A percentile compares a stretch with the other conserved stretches of the same genome.
Conservation (phyloP, 331 rosid species). For the Prunus yedoensis region DNA sequence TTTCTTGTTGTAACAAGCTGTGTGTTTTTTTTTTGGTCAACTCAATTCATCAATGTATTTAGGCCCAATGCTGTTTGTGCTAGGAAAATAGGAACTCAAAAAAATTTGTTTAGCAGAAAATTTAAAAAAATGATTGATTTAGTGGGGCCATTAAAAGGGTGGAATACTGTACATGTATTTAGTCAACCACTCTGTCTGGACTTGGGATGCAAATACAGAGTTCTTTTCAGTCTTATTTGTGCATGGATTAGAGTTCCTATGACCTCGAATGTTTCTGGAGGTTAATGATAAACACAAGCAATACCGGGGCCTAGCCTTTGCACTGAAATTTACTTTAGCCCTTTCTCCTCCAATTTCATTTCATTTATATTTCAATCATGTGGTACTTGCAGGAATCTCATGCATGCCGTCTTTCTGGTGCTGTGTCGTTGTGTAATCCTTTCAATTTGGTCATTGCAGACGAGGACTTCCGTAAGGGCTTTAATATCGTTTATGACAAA, state of each 20-base stretch:
- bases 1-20: background rate
- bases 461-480: slow-evolving; percentile 87
- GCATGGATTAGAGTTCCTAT: background rate
- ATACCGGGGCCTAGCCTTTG: background rate
- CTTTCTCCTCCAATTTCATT: slow-evolving; percentile 4
- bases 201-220: background rate
- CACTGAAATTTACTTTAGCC: slow-evolving; percentile 6
- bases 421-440: slow-evolving; percentile 96
- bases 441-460: slow-evolving; percentile 85
- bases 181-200: background rate
- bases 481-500: slow-evolving; percentile 75
- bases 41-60: background rate
- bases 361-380: slow-evolving; percentile 16
- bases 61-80: background rate
- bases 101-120: background rate
- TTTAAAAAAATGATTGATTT: background rate
- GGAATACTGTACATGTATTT: background rate
- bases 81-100: background rate
- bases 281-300: background rate
- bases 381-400: slow-evolving; percentile 60
- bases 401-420: slow-evolving; percentile 78
- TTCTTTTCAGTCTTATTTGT: background rate
- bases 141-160: background rate
- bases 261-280: background rate
- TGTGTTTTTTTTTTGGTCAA: background rate